A percentile compares a stretch with the other conserved stretches of the same genome.
Conservation (phyloP, 371 early-diverging fungal species). For the Dichotomocladium elegans region DNA sequence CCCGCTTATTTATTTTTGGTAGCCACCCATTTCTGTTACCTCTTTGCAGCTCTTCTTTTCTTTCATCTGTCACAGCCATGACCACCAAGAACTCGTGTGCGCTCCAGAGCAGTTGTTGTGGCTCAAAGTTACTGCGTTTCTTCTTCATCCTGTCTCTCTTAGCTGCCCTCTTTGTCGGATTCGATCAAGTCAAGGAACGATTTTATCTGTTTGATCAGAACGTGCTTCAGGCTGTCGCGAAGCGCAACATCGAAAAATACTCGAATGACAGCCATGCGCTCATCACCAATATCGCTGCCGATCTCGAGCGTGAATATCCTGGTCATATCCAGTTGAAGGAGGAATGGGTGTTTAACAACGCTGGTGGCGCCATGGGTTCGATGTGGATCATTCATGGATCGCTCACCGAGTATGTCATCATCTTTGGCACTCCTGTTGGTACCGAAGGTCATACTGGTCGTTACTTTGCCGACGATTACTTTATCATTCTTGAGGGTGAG, state of each 20-base stretch:
- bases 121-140: slow-evolving; percentile 16
- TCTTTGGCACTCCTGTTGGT: slow-evolving; percentile 54
- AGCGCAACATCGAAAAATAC: slow-evolving; percentile 40
- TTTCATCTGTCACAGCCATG: background rate
- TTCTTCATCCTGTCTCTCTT: slow-evolving; percentile 22
- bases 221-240: slow-evolving; percentile 37
- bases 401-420: slow-evolving; percentile 50
- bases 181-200: slow-evolving; percentile 36
- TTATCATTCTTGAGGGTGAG: slow-evolving; percentile 54
- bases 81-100: background rate
- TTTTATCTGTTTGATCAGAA: slow-evolving; percentile 45
- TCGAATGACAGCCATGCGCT: slow-evolving; percentile 27
- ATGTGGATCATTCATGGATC: slow-evolving; percentile 55
- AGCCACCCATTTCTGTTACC: background rate
- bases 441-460: slow-evolving; percentile 56
- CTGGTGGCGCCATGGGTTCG: slow-evolving; percentile 58
- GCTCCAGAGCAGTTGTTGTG: background rate
- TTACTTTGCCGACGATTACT: slow-evolving; percentile 52
- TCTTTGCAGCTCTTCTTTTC: background rate
- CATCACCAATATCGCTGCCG: slow-evolving; percentile 31
- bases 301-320: slow-evolving; percentile 40
- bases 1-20: too few relatives aligned
- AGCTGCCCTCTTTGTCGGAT: slow-evolving; percentile 25
- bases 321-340: slow-evolving; percentile 41
- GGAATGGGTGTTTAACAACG: slow-evolving; percentile 55